These are phyloP conservation scores for Xylariomycetidae sp. DNA, from an alignment of 2,329 filamentous ascomycete species.

Conservation along the genomic window DNA sequence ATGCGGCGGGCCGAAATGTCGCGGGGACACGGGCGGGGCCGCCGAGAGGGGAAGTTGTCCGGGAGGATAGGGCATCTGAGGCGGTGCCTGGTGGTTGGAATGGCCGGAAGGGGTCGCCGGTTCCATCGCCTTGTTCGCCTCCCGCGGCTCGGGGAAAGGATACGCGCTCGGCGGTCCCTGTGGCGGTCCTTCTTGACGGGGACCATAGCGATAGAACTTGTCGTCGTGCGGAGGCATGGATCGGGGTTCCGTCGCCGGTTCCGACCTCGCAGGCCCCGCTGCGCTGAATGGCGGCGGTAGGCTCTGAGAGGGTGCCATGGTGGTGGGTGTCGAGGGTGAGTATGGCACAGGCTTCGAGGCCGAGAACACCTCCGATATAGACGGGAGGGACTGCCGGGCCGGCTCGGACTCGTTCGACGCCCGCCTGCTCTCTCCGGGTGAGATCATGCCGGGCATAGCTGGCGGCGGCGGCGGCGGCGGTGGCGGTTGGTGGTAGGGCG, in stretches of 20 bases:
- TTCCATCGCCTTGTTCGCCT: constrained; percentile 20
- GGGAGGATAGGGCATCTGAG: constrained; percentile 36
- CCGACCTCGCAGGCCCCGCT: constrained; percentile 18
- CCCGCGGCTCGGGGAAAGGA: constrained; percentile 22
- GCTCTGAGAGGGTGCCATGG: constrained; percentile 17
- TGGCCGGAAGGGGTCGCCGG: constrained; percentile 15
- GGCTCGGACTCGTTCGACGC: constrained; percentile 21
- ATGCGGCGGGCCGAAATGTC: constrained; percentile 37
- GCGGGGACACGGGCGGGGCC: constrained; percentile 40
- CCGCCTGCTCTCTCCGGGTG: constrained; percentile 21
- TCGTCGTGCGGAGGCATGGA: constrained; percentile 24
- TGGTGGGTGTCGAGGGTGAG: constrained; percentile 24
- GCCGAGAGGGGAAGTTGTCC: constrained; percentile 35
- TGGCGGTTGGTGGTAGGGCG: constrained; percentile 21
- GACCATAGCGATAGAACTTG: constrained; percentile 22
- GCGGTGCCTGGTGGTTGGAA: constrained; percentile 26
- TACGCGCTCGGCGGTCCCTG: constrained; percentile 21
- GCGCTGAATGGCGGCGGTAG: constrained; percentile 23
- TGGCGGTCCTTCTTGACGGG: constrained; percentile 20
- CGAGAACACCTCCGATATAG: constrained; percentile 28
- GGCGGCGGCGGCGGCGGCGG: constrained; percentile 19
- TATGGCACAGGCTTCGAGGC: constrained; percentile 22
- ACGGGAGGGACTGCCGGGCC: constrained; percentile 27
- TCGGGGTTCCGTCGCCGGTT: constrained; percentile 21
- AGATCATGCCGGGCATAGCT: constrained; percentile 21